Conservation (phyloP, 257 asterid genomes). For the Oldenlandia corymbosa region DNA sequence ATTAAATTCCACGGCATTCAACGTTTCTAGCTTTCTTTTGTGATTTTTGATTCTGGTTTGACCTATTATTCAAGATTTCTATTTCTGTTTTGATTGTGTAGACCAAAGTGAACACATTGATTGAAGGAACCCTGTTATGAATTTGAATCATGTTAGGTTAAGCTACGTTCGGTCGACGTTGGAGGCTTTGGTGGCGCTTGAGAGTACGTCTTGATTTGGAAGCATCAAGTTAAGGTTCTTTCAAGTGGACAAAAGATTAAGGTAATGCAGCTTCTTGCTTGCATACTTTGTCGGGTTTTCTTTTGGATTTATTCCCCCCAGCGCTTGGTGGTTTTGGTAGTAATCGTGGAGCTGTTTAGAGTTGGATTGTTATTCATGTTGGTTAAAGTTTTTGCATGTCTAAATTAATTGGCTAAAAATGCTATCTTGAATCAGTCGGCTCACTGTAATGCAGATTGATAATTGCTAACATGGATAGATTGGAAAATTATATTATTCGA, state of each 20-base stretch:
- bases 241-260: constrained; percentile 45
- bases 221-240: constrained; percentile 35
- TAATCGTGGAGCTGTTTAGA: neutral
- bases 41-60: too few relatives aligned
- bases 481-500: neutral
- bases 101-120: too few relatives aligned
- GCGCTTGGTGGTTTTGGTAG: neutral
- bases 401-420: neutral
- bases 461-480: neutral
- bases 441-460: neutral
- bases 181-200: too few relatives aligned
- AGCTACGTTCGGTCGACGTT: too few relatives aligned
- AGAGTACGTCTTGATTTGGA: too few relatives aligned
- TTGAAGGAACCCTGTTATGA: too few relatives aligned
- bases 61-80: too few relatives aligned
- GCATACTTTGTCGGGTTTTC: neutral
- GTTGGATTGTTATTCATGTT: neutral
- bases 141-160: too few relatives aligned
- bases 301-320: neutral
- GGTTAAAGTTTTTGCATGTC: constrained; percentile 2
- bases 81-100: too few relatives aligned
- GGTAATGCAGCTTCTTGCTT: constrained; percentile 34
- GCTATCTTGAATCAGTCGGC: neutral
- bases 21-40: too few relatives aligned
- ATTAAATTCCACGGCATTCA: too few relatives aligned